These are phyloP conservation scores for Neolentinus lepideus DNA, from an alignment of 1,284 basidiomycete genomes.

Conservation along the genomic window DNA sequence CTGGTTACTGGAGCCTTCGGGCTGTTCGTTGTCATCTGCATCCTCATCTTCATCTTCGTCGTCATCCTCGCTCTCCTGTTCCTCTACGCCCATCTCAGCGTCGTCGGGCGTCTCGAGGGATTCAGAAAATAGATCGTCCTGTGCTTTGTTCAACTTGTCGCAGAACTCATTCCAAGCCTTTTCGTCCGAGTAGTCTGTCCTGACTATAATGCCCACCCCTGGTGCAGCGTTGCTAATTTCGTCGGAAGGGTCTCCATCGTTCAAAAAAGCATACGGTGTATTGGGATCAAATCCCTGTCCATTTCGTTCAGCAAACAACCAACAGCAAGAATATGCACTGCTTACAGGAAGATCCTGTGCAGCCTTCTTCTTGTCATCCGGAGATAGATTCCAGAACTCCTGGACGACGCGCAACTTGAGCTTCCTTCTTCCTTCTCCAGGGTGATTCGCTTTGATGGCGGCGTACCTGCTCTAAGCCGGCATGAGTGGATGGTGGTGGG, in stretches of 20 bases:
- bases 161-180: conserved; percentile 53
- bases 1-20: conserved; percentile 5
- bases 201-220: conserved; percentile 49
- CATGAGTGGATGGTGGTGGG: background rate
- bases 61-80: conserved; percentile 24
- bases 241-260: conserved; percentile 43
- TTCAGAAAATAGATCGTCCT: conserved; percentile 35
- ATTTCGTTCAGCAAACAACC: background rate
- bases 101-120: conserved; percentile 11
- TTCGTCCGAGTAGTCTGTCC: conserved; percentile 64
- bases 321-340: background rate
- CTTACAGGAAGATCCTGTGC: conserved; percentile 9
- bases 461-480: conserved; percentile 27
- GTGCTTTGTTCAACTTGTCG: conserved; percentile 38
- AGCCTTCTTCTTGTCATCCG: conserved; percentile 17
- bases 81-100: conserved; percentile 17
- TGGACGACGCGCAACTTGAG: conserved; percentile 30
- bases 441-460: conserved; percentile 23
- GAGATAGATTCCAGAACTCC: conserved; percentile 28
- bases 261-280: conserved; percentile 20
- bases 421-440: conserved; percentile 31
- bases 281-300: background rate
- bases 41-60: conserved; percentile 29
- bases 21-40: conserved; percentile 21
- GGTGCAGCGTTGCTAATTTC: conserved; percentile 22